A percentile compares a stretch with the other conserved stretches of the same genome.
Evolutionary conservation across 345 rosid genomes (phyloP).

Genomic region (Theobroma cacao): DNA sequence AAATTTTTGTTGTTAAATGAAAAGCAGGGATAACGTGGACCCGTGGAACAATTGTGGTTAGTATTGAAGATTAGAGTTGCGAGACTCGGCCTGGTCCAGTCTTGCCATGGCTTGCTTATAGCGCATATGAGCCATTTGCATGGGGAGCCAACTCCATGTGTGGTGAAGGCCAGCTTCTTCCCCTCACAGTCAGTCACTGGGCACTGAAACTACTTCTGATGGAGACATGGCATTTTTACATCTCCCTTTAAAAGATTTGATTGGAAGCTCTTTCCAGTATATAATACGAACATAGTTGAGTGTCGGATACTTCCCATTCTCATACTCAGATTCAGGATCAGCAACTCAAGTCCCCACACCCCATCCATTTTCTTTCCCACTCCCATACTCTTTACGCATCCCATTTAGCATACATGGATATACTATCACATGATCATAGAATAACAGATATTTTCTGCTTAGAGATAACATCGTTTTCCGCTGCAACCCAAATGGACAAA

Average conservation of each 20-base stretch:
- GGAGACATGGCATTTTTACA: not conserved
- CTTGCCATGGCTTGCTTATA: not conserved
- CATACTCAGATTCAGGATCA: not conserved
- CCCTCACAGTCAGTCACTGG: not conserved
- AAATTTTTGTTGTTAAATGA: not conserved
- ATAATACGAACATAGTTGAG: not conserved
- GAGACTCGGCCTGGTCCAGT: not conserved
- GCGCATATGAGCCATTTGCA: not conserved
- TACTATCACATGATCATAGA: no score
- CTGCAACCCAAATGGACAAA: no score
- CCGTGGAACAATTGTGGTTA: not conserved
- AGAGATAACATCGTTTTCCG: no score
- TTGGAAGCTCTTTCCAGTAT: not conserved
- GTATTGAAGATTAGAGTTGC: not conserved
- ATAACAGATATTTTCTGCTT: no score
- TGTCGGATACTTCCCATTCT: not conserved
- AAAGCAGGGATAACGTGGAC: not conserved
- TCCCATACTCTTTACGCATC: not conserved
- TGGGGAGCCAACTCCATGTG: not conserved
- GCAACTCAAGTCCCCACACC: not conserved
- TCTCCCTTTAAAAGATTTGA: not conserved
- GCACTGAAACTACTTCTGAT: not conserved
- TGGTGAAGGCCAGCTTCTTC: no score
- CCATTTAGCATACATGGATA: no score
- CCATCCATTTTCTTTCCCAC: not conserved